These are phyloP conservation scores for Allium fistulosum DNA, from an alignment of 106 monocot genomes.

Conservation along the genomic window DNA sequence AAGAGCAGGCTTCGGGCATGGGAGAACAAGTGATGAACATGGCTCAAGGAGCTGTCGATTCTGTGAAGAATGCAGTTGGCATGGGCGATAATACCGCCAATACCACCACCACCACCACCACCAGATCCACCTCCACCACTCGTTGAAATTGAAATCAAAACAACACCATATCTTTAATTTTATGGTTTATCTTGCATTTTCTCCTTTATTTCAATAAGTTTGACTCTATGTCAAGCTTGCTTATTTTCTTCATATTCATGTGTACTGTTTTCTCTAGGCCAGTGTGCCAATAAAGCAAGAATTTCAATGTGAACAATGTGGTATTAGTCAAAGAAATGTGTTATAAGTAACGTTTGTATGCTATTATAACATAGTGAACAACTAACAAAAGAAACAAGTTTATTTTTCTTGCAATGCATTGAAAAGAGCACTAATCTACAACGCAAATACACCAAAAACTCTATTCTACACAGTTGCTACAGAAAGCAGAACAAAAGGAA, in stretches of 20 bases:
- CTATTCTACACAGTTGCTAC: not conserved
- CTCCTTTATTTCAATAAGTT: not conserved
- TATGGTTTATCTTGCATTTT: not conserved
- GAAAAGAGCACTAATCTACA: not conserved
- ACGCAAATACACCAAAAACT: not conserved
- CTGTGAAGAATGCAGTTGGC: conserved; percentile 32
- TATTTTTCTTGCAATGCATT: too few species aligned
- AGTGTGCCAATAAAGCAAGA: not conserved
- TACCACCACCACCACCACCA: conserved; percentile 1
- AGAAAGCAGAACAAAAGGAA: not conserved
- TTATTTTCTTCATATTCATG: not conserved
- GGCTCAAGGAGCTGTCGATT: conserved; percentile 24
- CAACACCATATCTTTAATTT: not conserved
- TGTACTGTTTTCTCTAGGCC: not conserved
- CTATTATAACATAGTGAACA: too few species aligned
- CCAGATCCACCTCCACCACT: not conserved
- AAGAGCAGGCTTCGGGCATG: conserved; percentile 21
- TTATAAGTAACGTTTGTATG: too few species aligned
- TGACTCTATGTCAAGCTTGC: too few species aligned
- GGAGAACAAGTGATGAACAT: conserved; percentile 25
- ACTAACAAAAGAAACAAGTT: too few species aligned
- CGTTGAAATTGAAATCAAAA: not conserved
- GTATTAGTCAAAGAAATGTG: too few species aligned
- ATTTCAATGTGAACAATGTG: too few species aligned
- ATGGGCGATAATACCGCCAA: conserved; percentile 10